Conservation (phyloP, 2,329 filamentous ascomycete genomes). For the Zopfia rhizophila region DNA sequence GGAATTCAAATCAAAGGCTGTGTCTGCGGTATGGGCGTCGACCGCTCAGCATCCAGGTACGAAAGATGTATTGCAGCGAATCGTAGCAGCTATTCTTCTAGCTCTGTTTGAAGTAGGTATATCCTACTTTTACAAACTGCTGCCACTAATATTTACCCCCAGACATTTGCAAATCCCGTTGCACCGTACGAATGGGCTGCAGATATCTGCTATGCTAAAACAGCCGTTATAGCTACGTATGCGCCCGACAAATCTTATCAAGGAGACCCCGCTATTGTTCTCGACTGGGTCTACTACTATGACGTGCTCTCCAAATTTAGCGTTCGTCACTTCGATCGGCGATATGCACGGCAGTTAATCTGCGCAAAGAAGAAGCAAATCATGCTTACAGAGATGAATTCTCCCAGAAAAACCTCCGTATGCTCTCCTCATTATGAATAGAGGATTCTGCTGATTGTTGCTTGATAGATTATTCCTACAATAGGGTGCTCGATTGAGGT, state of each 20-base stretch:
- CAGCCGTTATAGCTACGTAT: slow-evolving; percentile 3
- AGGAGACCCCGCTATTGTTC: slow-evolving; percentile 17
- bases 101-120: slow-evolving; percentile 24
- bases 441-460: background rate
- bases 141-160: background rate
- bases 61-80: slow-evolving; percentile 18
- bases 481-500: slow-evolving; percentile 24
- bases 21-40: slow-evolving; percentile 12
- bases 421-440: background rate
- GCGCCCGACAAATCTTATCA: slow-evolving; percentile 8
- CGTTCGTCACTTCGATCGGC: slow-evolving; percentile 11
- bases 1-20: slow-evolving; percentile 19
- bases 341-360: background rate
- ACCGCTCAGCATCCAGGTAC: slow-evolving; percentile 1
- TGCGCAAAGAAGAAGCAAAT: slow-evolving; percentile 18
- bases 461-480: slow-evolving; percentile 14
- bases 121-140: background rate
- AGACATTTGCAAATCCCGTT: slow-evolving; percentile 2
- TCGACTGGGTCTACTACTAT: slow-evolving; percentile 25
- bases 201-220: slow-evolving; percentile 17
- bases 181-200: slow-evolving; percentile 12
- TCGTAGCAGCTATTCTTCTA: slow-evolving; percentile 23
- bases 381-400: slow-evolving; percentile 3
- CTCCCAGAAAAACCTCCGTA: slow-evolving; percentile 9
- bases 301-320: slow-evolving; percentile 22